These are phyloP conservation scores for Fusarium decemcellulare DNA, from an alignment of 2,329 filamentous ascomycete genomes.

Conservation along the genomic window DNA sequence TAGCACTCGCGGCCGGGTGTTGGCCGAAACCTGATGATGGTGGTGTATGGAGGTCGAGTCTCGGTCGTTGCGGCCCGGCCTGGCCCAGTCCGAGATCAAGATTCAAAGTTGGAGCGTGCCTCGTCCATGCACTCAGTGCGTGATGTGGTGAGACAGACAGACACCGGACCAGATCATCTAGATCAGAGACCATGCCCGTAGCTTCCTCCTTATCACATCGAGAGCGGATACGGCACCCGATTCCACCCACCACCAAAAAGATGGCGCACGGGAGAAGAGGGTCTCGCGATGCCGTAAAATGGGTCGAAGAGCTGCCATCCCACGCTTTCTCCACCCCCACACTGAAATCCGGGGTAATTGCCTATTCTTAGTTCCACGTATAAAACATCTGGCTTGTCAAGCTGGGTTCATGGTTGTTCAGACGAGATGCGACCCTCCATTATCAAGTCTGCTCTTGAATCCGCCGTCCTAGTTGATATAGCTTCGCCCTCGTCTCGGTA, in stretches of 20 bases:
- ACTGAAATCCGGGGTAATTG: conserved; percentile 40
- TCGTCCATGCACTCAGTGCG: conserved; percentile 7
- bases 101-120: conserved; percentile 13
- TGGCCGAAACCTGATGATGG: conserved; percentile 17
- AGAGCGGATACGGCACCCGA: conserved; percentile 27
- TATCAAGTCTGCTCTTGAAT: conserved; percentile 11
- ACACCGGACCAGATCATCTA: conserved; percentile 25
- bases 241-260: conserved; percentile 28
- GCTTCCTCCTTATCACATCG: conserved; percentile 13
- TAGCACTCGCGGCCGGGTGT: neutral
- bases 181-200: conserved; percentile 19
- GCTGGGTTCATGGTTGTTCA: conserved; percentile 23
- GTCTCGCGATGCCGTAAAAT: conserved; percentile 32
- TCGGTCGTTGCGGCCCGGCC: neutral
- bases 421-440: conserved; percentile 17
- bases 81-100: neutral
- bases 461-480: conserved; percentile 17
- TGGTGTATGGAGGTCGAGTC: neutral
- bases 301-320: conserved; percentile 37
- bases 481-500: conserved; percentile 10
- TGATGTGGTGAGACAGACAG: conserved; percentile 8
- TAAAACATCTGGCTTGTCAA: conserved; percentile 28
- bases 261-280: conserved; percentile 33
- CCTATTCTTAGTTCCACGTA: conserved; percentile 36
- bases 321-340: conserved; percentile 46